These are phyloP conservation scores for Geotrichum bryndzae DNA, from an alignment of 1,139 yeast species.

Conservation along the genomic window DNA sequence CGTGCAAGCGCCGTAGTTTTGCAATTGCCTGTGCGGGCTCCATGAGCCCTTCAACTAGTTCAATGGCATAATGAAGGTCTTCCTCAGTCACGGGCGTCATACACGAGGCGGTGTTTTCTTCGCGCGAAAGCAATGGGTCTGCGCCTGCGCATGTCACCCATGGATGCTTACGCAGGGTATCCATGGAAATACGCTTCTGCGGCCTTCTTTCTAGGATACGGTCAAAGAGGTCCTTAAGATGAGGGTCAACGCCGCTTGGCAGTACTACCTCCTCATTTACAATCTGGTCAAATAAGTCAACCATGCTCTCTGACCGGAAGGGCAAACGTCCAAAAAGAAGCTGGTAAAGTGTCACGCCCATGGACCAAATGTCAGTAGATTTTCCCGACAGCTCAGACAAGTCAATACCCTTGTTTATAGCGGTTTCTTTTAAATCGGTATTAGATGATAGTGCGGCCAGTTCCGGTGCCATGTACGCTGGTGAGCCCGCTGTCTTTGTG, in stretches of 20 bases:
- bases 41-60: slow-evolving; percentile 29
- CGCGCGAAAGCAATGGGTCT: slow-evolving; percentile 34
- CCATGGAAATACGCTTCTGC: slow-evolving; percentile 47
- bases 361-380: slow-evolving; percentile 73
- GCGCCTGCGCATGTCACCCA: slow-evolving; percentile 47
- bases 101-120: slow-evolving; percentile 36
- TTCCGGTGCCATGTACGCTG: slow-evolving; percentile 78
- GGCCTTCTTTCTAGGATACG: slow-evolving; percentile 48
- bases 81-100: slow-evolving; percentile 37
- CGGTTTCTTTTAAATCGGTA: slow-evolving; percentile 20
- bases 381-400: slow-evolving; percentile 51
- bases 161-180: slow-evolving; percentile 48
- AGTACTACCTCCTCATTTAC: slow-evolving; percentile 23
- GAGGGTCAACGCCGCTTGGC: slow-evolving; percentile 18
- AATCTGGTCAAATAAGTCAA: slow-evolving; percentile 44
- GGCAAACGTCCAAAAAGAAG: slow-evolving; percentile 38
- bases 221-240: slow-evolving; percentile 28
- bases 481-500: slow-evolving; percentile 72
- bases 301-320: slow-evolving; percentile 38
- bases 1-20: slow-evolving; percentile 29
- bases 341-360: slow-evolving; percentile 57
- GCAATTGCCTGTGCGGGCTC: slow-evolving; percentile 28
- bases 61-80: slow-evolving; percentile 37
- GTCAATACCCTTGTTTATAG: slow-evolving; percentile 42
- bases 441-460: slow-evolving; percentile 49